Conservation (phyloP, 2,329 filamentous ascomycete species). For the Fusarium heterosporum region DNA sequence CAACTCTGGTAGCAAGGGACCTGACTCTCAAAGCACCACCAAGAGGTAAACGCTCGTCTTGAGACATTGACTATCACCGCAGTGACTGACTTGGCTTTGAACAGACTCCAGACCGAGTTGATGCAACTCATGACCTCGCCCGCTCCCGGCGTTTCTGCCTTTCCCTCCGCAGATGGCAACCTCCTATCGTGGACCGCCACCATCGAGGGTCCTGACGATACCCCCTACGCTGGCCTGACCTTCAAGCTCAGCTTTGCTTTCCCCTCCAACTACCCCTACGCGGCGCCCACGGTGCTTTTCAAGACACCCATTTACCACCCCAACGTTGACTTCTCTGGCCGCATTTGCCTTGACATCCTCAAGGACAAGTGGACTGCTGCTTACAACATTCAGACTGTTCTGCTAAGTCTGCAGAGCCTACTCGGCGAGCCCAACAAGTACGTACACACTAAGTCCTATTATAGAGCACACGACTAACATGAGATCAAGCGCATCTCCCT, state of each 20-base stretch:
- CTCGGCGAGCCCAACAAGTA: slow-evolving; percentile 99
- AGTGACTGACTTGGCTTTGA: slow-evolving; percentile 21
- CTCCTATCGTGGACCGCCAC: slow-evolving; percentile 94
- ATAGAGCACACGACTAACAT: slow-evolving; percentile 36
- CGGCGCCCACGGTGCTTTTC: slow-evolving; percentile 91
- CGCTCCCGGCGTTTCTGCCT: slow-evolving; percentile 93
- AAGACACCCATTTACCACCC: slow-evolving; percentile 99
- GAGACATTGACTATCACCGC: neutral
- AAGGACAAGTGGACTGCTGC: slow-evolving; percentile 99
- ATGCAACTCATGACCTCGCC: slow-evolving; percentile 99
- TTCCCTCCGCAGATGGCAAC: slow-evolving; percentile 90
- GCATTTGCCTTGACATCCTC: slow-evolving; percentile 97
- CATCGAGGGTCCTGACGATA: slow-evolving; percentile 90
- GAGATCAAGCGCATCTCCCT: slow-evolving; percentile 78
- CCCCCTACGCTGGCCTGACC: slow-evolving; percentile 86
- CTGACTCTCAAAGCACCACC: slow-evolving; percentile 79
- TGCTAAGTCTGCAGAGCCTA: slow-evolving; percentile 93
- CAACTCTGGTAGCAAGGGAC: slow-evolving; percentile 65
- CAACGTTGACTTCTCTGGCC: slow-evolving; percentile 96
- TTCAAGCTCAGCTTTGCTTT: slow-evolving; percentile 95
- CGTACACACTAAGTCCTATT: slow-evolving; percentile 51
- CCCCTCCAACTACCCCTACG: slow-evolving; percentile 92
- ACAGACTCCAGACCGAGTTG: slow-evolving; percentile 92
- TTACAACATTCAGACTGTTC: slow-evolving; percentile 94
- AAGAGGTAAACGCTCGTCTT: slow-evolving; percentile 70